phyloP scores from a whole-genome alignment of 352 stramenopile genomes.

The Globisporangium cylindrosporum region DNA sequence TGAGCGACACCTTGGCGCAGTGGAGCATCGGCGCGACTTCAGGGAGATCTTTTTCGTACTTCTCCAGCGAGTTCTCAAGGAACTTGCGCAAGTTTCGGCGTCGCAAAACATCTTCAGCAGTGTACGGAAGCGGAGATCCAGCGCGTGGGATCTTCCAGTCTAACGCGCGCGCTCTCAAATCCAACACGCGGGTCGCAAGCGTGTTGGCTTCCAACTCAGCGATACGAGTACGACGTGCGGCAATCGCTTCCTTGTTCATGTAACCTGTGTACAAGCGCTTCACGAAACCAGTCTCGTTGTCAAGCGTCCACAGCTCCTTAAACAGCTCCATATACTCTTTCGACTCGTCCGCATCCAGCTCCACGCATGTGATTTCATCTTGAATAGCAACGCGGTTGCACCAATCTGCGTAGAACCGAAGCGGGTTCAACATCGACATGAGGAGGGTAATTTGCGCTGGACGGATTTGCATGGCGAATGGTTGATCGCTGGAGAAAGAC shows the following conservation, averaged over 20 bases:
- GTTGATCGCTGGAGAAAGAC: slow-evolving; percentile 28
- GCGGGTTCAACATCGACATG: slow-evolving; percentile 49
- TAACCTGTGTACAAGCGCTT: slow-evolving; percentile 36
- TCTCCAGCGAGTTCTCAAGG: slow-evolving; percentile 52
- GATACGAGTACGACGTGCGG: slow-evolving; percentile 36
- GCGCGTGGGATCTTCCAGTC: slow-evolving; percentile 63
- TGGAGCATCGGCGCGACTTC: slow-evolving; percentile 53
- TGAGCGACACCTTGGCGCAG: slow-evolving; percentile 49
- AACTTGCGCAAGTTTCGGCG: slow-evolving; percentile 63
- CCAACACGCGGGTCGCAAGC: slow-evolving; percentile 57
- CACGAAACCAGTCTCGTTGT: slow-evolving; percentile 48
- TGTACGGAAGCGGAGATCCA: slow-evolving; percentile 46
- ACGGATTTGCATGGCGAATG: slow-evolving; percentile 52
- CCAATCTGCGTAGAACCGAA: slow-evolving; percentile 74
- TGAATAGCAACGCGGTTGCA: slow-evolving; percentile 44
- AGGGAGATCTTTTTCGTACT: slow-evolving; percentile 54
- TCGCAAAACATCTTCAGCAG: slow-evolving; percentile 38
- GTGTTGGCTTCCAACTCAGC: slow-evolving; percentile 51
- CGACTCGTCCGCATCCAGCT: slow-evolving; percentile 38
- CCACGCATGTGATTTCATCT: slow-evolving; percentile 63
- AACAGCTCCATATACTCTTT: slow-evolving; percentile 68
- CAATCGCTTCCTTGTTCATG: slow-evolving; percentile 43
- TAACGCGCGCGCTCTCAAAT: slow-evolving; percentile 55
- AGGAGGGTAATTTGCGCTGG: slow-evolving; percentile 63
- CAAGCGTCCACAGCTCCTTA: slow-evolving; percentile 48